Percentiles rank a stretch among this genome's conserved stretches.
These are phyloP conservation scores for Cocos nucifera DNA, from an alignment of 176 grass and related monocot genomes.

Conservation along the genomic window DNA sequence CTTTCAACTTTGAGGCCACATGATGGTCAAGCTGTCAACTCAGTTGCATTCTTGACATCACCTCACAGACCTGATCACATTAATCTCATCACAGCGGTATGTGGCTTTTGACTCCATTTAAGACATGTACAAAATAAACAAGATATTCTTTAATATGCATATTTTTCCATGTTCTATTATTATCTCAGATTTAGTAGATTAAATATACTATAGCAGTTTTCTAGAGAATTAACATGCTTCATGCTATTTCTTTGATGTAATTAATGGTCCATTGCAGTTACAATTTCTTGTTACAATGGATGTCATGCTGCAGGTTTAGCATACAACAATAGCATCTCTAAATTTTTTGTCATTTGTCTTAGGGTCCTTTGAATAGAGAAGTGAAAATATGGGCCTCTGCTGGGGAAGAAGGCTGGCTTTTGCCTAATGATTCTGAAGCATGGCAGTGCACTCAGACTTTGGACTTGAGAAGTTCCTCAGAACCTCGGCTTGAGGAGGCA, in stretches of 20 bases:
- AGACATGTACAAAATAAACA: no score
- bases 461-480: slow-evolving; percentile 72
- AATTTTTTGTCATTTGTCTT: slow-evolving; percentile 12
- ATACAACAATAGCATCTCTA: no score
- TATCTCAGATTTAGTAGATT: neutral
- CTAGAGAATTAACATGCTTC: no score
- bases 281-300: no score
- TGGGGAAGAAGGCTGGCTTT: slow-evolving; percentile 73
- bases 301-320: no score
- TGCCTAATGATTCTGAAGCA: slow-evolving; percentile 59
- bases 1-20: slow-evolving; percentile 65
- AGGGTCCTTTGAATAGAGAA: slow-evolving; percentile 87
- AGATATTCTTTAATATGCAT: neutral
- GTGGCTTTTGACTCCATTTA: slow-evolving; percentile 14
- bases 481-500: slow-evolving; percentile 55
- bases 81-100: slow-evolving; percentile 91
- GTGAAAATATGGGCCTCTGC: slow-evolving; percentile 82
- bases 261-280: no score
- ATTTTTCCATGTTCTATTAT: neutral
- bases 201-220: neutral
- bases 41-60: slow-evolving; percentile 71
- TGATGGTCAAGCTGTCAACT: slow-evolving; percentile 72
- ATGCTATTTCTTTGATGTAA: no score
- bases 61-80: slow-evolving; percentile 77
- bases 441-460: slow-evolving; percentile 84